Conservation (phyloP, 805 yeast genomes). For the Ogataea allantospora region DNA sequence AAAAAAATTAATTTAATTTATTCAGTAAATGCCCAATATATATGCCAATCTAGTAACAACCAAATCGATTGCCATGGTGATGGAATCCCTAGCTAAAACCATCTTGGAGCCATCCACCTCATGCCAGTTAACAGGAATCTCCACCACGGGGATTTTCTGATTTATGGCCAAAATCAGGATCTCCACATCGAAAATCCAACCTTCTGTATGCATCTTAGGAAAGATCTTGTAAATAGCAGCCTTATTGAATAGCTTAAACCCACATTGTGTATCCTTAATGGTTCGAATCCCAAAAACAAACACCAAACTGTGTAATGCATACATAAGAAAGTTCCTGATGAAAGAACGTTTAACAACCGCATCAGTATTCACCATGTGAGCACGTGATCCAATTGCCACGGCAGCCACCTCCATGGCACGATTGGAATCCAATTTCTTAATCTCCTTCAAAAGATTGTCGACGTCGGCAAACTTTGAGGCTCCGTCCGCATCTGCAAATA, state of each 20-base stretch:
- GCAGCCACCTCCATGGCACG: constrained; percentile 41
- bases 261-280: constrained; percentile 94
- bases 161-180: constrained; percentile 75
- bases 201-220: constrained; percentile 92
- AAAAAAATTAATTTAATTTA: not conserved
- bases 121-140: constrained; percentile 92
- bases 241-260: constrained; percentile 87
- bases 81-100: constrained; percentile 85
- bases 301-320: constrained; percentile 83
- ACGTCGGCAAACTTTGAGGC: constrained; percentile 82
- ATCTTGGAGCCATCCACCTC: constrained; percentile 95
- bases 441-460: constrained; percentile 44
- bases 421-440: constrained; percentile 31
- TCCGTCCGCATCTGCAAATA: constrained; percentile 98
- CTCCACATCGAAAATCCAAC: constrained; percentile 98
- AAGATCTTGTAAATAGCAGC: constrained; percentile 63
- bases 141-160: constrained; percentile 64
- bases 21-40: constrained; percentile 68
- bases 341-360: constrained; percentile 94
- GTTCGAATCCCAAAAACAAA: constrained; percentile 84
- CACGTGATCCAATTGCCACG: constrained; percentile 87
- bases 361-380: constrained; percentile 94
- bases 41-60: constrained; percentile 90
- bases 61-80: constrained; percentile 91
- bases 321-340: constrained; percentile 87